Base-by-base conservation (phyloP, 768 basidiomycete genomes). In the Russula sp. region DNA sequence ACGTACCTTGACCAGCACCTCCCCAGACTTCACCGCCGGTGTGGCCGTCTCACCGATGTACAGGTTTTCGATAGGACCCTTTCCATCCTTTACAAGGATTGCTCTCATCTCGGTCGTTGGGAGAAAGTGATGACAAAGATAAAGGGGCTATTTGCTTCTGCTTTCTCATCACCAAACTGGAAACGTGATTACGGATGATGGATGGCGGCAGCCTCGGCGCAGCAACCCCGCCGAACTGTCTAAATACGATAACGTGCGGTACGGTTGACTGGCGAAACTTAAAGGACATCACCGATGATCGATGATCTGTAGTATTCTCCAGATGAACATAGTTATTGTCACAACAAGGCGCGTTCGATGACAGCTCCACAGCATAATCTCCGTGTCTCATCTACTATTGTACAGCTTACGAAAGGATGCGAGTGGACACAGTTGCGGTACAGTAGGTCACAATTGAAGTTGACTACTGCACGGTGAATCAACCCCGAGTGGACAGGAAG, bases 1-100 rank as follows among this genome's bases (percentile, higher is more conserved):
- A 52, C 78, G 51, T 67, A 85, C 93, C 82, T 93, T 89, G 58
- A 96, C 87, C n/a, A 93, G 79, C 2, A 93, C 88, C 68, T 94
- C 76, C 6, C 80, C 82, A 18, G 80, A 70, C 49, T 75, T 69
- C 20, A 83, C 81, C n/a, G 73, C 71, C 18, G 94, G 93, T 44
- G 79, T 85, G 44, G 84, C 79, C 22, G 78, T 78, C 62, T 91
- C 84, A 1, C 92, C 94, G 48, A 95, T 75, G 73, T 90, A 89
- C 38, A 96, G 79, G 69, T 86, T 87, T 54, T 92, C 89, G 26
- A 83, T 78, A 9, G 90, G 85, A 0, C 92, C 93, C 62, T 85
- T 83, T 3, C 80, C 87, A 72, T 85, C 83, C 75, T 89, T 89
- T 73, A 96, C 80, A 26, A 92, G 78, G 26, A 38, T 22, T 51